These are phyloP conservation scores for Daldinia sp. DNA, from an alignment of 2,329 filamentous ascomycete genomes.

Conservation along the genomic window DNA sequence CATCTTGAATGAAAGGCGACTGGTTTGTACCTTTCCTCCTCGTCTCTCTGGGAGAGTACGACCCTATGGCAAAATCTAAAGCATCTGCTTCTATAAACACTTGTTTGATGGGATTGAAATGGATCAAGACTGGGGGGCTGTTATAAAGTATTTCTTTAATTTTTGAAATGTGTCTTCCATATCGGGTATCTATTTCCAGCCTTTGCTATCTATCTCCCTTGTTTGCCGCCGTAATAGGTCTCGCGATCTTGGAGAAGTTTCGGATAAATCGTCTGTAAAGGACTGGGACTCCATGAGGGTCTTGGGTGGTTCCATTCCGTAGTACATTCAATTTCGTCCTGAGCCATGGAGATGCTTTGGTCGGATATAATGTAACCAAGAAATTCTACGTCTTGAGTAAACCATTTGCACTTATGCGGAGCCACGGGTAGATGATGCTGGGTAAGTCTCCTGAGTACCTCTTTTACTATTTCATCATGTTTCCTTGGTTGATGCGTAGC, in stretches of 20 bases:
- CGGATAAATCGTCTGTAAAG: too few relatives aligned
- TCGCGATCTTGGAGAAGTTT: too few relatives aligned
- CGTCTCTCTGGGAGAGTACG: neutral
- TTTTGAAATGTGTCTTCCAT: too few relatives aligned
- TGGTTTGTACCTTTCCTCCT: neutral
- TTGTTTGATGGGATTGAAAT: neutral
- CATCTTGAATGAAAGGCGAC: neutral
- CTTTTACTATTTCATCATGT: conserved; percentile 11
- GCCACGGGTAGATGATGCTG: neutral
- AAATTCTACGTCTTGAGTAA: conserved; percentile 1
- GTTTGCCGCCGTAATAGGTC: too few relatives aligned
- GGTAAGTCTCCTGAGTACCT: neutral
- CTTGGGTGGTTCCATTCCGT: neutral
- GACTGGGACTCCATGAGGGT: too few relatives aligned
- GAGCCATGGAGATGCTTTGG: neutral
- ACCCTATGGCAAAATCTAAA: neutral
- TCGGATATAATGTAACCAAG: neutral
- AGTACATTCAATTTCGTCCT: conserved; percentile 6
- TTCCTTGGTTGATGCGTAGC: neutral
- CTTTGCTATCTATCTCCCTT: too few relatives aligned
- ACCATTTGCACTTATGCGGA: neutral
- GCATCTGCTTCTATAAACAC: neutral
- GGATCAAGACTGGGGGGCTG: too few relatives aligned
- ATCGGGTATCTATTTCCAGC: too few relatives aligned
- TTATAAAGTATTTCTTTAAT: too few relatives aligned